phyloP scores from a whole-genome alignment of 1,284 basidiomycete species.

The Ustilago vetiveriae region DNA sequence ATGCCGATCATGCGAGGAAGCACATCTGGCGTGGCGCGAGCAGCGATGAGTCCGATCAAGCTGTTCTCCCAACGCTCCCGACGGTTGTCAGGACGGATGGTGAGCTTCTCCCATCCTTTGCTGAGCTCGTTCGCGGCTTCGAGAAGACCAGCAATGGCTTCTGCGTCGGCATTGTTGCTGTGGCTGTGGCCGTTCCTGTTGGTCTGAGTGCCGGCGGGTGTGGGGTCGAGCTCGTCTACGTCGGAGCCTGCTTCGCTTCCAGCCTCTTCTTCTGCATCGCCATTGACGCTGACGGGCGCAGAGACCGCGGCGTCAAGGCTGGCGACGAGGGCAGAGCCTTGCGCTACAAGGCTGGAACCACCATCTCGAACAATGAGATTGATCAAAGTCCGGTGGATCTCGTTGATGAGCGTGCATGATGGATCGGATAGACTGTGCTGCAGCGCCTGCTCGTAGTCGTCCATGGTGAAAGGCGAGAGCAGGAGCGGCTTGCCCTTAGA shows the following conservation, averaged over 20 bases:
- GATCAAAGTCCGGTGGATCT: slow-evolving; percentile 87
- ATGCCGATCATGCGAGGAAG: slow-evolving; percentile 61
- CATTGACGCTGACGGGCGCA: slow-evolving; percentile 60
- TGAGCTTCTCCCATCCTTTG: slow-evolving; percentile 55
- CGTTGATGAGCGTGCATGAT: slow-evolving; percentile 80
- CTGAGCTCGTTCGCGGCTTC: slow-evolving; percentile 44
- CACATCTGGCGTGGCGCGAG: slow-evolving; percentile 52
- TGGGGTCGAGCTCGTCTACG: slow-evolving; percentile 35
- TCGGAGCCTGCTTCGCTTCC: slow-evolving; percentile 38
- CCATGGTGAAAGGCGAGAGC: slow-evolving; percentile 88
- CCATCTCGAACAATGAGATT: slow-evolving; percentile 81
- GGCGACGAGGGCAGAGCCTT: slow-evolving; percentile 16
- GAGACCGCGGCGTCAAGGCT: slow-evolving; percentile 17
- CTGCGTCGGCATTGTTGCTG: slow-evolving; percentile 26
- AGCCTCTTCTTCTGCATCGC: slow-evolving; percentile 58
- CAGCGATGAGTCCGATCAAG: slow-evolving; percentile 55
- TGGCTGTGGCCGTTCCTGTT: slow-evolving; percentile 17
- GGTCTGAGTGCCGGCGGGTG: slow-evolving; percentile 12
- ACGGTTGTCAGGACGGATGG: slow-evolving; percentile 53
- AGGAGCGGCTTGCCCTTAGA: slow-evolving; percentile 88
- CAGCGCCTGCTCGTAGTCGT: slow-evolving; percentile 89
- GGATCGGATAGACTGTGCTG: slow-evolving; percentile 78
- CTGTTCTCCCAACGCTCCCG: slow-evolving; percentile 60
- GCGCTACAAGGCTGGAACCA: slow-evolving; percentile 68
- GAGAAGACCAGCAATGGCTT: slow-evolving; percentile 40